These are phyloP conservation scores for Phytophthora macrochlamydospora DNA, from an alignment of 352 stramenopile species.

Conservation along the genomic window DNA sequence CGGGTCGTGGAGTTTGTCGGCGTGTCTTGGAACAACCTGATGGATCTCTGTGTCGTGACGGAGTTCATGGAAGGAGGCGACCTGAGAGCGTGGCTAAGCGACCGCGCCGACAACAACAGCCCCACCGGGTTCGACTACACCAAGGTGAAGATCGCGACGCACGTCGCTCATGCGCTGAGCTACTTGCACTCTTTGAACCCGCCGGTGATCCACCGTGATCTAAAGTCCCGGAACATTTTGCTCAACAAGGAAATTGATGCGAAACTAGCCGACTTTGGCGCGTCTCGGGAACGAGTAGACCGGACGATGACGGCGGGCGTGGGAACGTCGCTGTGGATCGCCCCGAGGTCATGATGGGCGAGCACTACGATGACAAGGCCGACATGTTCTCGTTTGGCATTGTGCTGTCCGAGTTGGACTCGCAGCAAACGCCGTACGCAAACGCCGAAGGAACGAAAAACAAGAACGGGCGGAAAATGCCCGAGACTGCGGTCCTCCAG, in stretches of 20 bases:
- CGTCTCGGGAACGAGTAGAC: constrained; percentile 41
- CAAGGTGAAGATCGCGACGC: constrained; percentile 46
- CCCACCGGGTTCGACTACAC: constrained; percentile 41
- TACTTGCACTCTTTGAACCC: constrained; percentile 55
- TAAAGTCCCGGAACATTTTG: constrained; percentile 62
- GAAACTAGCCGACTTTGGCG: constrained; percentile 58
- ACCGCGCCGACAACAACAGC: constrained; percentile 25
- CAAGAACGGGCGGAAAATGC: constrained; percentile 35
- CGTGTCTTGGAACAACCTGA: constrained; percentile 61
- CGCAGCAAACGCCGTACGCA: constrained; percentile 40
- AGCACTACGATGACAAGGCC: constrained; percentile 50
- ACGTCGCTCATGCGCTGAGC: constrained; percentile 42
- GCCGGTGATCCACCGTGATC: constrained; percentile 49
- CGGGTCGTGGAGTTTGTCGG: constrained; percentile 59
- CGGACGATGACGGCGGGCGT: constrained; percentile 50
- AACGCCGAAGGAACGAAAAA: constrained; percentile 41
- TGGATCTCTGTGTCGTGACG: constrained; percentile 61
- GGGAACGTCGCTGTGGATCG: constrained; percentile 47
- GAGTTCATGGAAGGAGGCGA: constrained; percentile 72
- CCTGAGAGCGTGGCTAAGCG: constrained; percentile 45
- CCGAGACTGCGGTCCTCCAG: constrained; percentile 56
- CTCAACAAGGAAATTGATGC: constrained; percentile 39
- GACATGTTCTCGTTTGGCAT: constrained; percentile 60
- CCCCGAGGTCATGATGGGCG: constrained; percentile 51
- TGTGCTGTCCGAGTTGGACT: constrained; percentile 52